Conservation (phyloP, 2,329 filamentous ascomycete genomes). For the Phaeosphaeriaceae sp. region DNA sequence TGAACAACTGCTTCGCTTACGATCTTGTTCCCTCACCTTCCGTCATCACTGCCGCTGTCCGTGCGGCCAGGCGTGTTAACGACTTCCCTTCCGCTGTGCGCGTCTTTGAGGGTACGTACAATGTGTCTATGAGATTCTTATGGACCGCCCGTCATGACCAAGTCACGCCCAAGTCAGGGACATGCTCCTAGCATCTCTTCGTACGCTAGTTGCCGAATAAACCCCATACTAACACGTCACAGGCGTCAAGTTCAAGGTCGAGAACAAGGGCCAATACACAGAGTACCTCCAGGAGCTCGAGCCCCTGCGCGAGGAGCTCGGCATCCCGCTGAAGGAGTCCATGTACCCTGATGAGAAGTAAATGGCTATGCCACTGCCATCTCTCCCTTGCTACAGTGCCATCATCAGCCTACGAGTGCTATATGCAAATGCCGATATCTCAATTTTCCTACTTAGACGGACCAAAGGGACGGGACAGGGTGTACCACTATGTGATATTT, state of each 20-base stretch:
- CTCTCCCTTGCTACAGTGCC: conserved; percentile 17
- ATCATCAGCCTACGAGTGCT: conserved; percentile 18
- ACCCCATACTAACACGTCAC: conserved; percentile 34
- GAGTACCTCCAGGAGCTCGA: conserved; percentile 95
- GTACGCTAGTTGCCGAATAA: not conserved
- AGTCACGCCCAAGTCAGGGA: not conserved
- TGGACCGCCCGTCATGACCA: not conserved
- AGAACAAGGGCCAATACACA: conserved; percentile 97
- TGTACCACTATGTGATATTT: conserved; percentile 40
- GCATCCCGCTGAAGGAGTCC: conserved; percentile 88
- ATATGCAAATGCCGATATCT: conserved; percentile 32
- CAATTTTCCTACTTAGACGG: conserved; percentile 28
- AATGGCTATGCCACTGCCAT: conserved; percentile 15
- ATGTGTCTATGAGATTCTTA: not conserved
- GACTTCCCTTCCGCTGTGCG: conserved; percentile 98
- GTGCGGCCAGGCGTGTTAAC: conserved; percentile 94
- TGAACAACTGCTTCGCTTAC: conserved; percentile 99
- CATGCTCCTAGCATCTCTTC: not conserved
- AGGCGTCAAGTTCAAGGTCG: conserved; percentile 99
- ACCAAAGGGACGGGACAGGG: conserved; percentile 22
- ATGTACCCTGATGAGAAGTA: conserved; percentile 72
- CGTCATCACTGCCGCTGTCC: conserved; percentile 89
- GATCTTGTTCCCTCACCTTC: conserved; percentile 95
- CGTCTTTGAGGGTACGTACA: conserved; percentile 91
- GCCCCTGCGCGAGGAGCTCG: conserved; percentile 90